Base-by-base conservation (phyloP, 257 asterid genomes). In the Jasminum sambac region DNA sequence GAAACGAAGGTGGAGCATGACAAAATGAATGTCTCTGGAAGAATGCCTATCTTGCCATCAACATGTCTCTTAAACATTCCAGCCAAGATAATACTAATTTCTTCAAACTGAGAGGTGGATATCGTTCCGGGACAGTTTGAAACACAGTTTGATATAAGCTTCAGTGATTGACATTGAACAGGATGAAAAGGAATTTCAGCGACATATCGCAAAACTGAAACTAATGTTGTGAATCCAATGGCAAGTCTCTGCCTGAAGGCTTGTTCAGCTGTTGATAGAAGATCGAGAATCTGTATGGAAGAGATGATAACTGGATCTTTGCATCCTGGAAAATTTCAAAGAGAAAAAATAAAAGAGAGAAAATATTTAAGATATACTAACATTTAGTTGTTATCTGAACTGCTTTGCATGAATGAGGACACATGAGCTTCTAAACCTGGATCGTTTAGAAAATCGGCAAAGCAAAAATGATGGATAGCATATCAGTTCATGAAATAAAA, bases 131-230 rank as follows among this genome's bases (percentile, higher is more conserved):
- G 96, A 74, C 89, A 83, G 77, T 83, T 82, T 75, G 80, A 68
- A 9, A 94, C 73, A 64, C 96, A 86, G 81, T 74, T 78, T 64
- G 70, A 77, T 59, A 94, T 82, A 78, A 94, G 98, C 87, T 84
- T 89, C 80, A 88, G 74, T 38, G 83, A 73, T 74, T 82, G 90
- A 74, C 84, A 76, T 68, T 84, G 96, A 62, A 81, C 88, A 64
- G 91, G 91, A 63, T 91, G 99, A 59, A 83, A 91, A 68, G 98
- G 98, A 76, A 94, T 79, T 73, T 85, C 93, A 76, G 95, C 87
- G 50, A 86, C 96, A 78, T 89, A 79, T 24, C 69, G 93, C 72
- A 94, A 88, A 81, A 84, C 83, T 19, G 91, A 86, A 75, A 94
- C 76, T 68, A 94, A 85, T 12, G 96, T 84, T 68, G 96, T 78